These are phyloP conservation scores for Tylopilus balloui DNA, from an alignment of 768 basidiomycete genomes.

Conservation along the genomic window DNA sequence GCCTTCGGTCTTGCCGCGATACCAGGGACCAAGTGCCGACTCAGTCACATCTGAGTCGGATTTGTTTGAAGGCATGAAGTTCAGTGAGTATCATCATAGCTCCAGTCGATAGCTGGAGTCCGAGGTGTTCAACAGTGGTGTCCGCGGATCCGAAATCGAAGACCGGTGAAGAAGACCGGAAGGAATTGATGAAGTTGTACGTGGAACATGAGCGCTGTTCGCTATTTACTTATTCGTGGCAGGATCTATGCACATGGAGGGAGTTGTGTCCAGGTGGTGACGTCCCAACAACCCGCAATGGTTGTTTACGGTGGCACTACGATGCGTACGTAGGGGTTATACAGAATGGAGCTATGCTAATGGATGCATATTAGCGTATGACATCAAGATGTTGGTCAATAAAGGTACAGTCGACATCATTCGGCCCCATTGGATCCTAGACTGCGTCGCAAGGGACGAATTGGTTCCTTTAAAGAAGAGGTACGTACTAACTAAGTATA, in stretches of 20 bases:
- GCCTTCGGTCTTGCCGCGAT: constrained; percentile 60
- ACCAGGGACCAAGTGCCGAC: constrained; percentile 59
- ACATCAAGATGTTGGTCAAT: constrained; percentile 64
- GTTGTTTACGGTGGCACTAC: constrained; percentile 67
- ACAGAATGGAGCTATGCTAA: background rate
- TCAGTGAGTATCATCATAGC: constrained; percentile 51
- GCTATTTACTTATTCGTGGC: constrained; percentile 1
- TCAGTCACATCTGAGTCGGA: constrained; percentile 56
- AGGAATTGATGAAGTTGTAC: constrained; percentile 63
- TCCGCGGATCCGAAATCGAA: constrained; percentile 69
- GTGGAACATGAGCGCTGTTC: constrained; percentile 14
- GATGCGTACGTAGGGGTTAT: constrained; percentile 50
- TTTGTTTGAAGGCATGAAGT: constrained; percentile 71
- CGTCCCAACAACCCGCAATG: constrained; percentile 46
- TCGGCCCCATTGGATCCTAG: constrained; percentile 76
- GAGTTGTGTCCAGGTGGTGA: constrained; percentile 55
- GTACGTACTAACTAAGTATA: constrained; percentile 35
- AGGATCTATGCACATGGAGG: constrained; percentile 76
- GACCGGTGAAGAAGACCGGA: constrained; percentile 64
- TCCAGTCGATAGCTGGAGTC: background rate
- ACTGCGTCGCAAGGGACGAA: constrained; percentile 61
- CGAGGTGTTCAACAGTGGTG: constrained; percentile 47
- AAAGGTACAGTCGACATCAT: constrained; percentile 71
- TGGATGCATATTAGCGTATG: constrained; percentile 48
- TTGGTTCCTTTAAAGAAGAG: constrained; percentile 61